These are phyloP conservation scores for Hyaloscypha hepaticicola DNA, from an alignment of 495 filamentous ascomycete genomes.

Conservation along the genomic window DNA sequence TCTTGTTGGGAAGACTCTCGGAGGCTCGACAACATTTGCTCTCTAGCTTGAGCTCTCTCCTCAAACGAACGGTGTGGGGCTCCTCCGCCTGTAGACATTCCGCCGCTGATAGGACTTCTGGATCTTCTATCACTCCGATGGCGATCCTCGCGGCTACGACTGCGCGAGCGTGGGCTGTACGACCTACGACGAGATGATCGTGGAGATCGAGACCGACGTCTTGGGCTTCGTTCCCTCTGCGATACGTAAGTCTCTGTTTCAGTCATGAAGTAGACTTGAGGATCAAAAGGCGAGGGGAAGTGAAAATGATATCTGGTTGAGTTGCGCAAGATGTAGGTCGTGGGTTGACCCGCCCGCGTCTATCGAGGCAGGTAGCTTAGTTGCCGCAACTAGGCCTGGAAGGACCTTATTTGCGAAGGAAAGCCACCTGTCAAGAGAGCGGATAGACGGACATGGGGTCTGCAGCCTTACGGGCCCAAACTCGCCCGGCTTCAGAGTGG, in stretches of 20 bases:
- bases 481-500: constrained; percentile 2
- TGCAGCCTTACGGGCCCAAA: constrained; percentile 14
- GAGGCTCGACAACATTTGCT: constrained; percentile 92
- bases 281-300: neutral
- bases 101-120: constrained; percentile 67
- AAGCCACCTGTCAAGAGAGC: constrained; percentile 6
- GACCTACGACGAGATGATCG: constrained; percentile 70
- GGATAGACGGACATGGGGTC: constrained; percentile 7
- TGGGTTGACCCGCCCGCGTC: constrained; percentile 3
- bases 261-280: constrained; percentile 28
- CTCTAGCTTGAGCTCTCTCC: constrained; percentile 81
- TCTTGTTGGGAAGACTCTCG: constrained; percentile 96
- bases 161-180: constrained; percentile 90
- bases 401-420: constrained; percentile 15
- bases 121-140: constrained; percentile 77
- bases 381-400: constrained; percentile 14
- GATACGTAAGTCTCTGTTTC: constrained; percentile 43
- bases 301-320: neutral
- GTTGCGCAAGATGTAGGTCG: constrained; percentile 2
- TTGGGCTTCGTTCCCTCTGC: constrained; percentile 75
- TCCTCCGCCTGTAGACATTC: constrained; percentile 43
- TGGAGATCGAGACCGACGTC: constrained; percentile 48
- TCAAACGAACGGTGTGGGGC: constrained; percentile 73
- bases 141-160: constrained; percentile 83
- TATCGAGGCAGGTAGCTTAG: constrained; percentile 16